Base-by-base conservation (phyloP, 129 eudicot species). In the Heracleum sosnowskyi region DNA sequence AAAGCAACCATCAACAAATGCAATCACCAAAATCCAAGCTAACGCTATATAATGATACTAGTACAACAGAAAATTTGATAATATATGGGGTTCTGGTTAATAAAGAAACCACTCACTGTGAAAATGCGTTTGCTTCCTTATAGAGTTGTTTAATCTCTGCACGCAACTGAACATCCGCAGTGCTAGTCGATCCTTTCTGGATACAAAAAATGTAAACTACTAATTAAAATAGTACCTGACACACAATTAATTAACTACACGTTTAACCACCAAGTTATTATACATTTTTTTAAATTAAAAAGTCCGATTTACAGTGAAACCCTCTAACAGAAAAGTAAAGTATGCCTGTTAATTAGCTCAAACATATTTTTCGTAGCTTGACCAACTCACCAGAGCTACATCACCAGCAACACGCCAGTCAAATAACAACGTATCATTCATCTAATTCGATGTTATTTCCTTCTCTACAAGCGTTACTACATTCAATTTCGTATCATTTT, bases 131-230 rank as follows among this genome's bases (percentile, higher is more conserved):
- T 8, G 97, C 93, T 85, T 89, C 94, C 83, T 87, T 91, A 42
- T 83, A 83, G 1, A 91, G 84, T 85, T 79, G 85, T 83, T 91
- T 91, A 72, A 91, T 91, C 84, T 91, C 97, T 33, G 77, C 78
- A 26, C 90, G 92, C 84, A 91, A 76, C 74, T 81, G 76, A 77
- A 41, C 69, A 47, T 86, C 97, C 63, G 62, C 76, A 40, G 82
- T 80, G 28, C 66, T 83, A 78, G 35, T 84, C 16, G 88, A 77
- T 82, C 89, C 89, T 85, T 78, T 87, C 97, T 91, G 75, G 22
- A 68, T 63, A 76, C 0, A 35, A 36, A 37, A 44, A 28, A 13
- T 0, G 10, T 66, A 16, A 66, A 33, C 22, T 33, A 66, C 40
- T 31, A 31, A 66, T 28, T 33, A 28, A 29, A 66, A n/a, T 10